Evolutionary conservation across 345 rosid species (phyloP), one percentile per base, ranked within the genome.

Genomic region (Raphanus raphanistrum): DNA sequence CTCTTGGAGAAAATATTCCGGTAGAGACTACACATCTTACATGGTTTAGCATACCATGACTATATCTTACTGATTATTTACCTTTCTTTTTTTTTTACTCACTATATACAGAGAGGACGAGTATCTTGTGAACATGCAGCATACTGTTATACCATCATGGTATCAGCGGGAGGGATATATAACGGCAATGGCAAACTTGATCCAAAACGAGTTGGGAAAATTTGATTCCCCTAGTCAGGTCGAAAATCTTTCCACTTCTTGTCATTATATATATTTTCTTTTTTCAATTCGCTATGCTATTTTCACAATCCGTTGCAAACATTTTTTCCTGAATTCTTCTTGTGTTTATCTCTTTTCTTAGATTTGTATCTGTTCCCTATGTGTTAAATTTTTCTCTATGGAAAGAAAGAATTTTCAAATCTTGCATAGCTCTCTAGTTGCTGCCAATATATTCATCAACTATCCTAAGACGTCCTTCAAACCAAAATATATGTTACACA

Each of bases 81-180:
- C 79, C 71, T 71, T 45, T 72, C 71, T 71, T 45, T 72, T 68
- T 17, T 70, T 15, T 77, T 66, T 26, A 64, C 84, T 78, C 76
- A 7, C 73, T 60, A 8, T 71, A 83, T 21, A 10, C 16, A 94
- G 99, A 88, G 95, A 92, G 80, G 99, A 94, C 83, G 99, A 92
- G 78, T 94, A 94, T 84, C 93, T 94, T 66, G 98, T 90, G 45
- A 94, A 90, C 87, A 94, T 94, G 99, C 98, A 90, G 79, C 99
- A 94, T 76, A 94, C 98, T 3, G 98, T 95, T 76, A 95, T 95
- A 73, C 99, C 99, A 64, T 95, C 99, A 4, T 95, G 99, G 99
- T 95, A 95, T 79, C 99, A 95, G 81, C 96, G 99, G 33, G 97
- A 95, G 75, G 99, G 99, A 71, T 95, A 95, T 81, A 88, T 92